phyloP scores from a whole-genome alignment of 371 early-diverging fungal species.

The Rhizopus delemar region DNA sequence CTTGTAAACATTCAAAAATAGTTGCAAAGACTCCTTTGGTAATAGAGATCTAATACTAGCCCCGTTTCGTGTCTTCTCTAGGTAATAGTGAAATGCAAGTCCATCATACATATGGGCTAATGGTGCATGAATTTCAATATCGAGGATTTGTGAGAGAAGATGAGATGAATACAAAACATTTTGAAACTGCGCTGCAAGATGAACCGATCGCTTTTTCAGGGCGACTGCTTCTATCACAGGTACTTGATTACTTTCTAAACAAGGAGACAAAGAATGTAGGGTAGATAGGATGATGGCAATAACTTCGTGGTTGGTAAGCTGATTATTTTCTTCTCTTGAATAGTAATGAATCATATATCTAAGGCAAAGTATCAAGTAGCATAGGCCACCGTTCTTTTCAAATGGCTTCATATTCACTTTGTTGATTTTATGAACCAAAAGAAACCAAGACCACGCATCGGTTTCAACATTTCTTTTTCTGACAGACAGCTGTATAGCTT shows the following conservation, averaged over 20 bases:
- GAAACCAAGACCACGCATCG: neutral
- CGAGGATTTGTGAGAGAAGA: conserved; percentile 35
- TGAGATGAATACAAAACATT: conserved; percentile 35
- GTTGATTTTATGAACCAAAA: conserved; percentile 8
- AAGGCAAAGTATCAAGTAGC: conserved; percentile 30
- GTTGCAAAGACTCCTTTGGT: conserved; percentile 10
- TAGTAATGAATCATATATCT: conserved; percentile 34
- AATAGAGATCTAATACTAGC: conserved; percentile 31
- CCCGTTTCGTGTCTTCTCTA: conserved; percentile 35
- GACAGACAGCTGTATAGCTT: conserved; percentile 4
- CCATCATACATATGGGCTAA: conserved; percentile 26
- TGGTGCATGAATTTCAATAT: conserved; percentile 14
- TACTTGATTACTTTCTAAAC: conserved; percentile 6
- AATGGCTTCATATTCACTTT: neutral
- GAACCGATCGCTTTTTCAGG: conserved; percentile 34
- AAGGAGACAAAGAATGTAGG: conserved; percentile 29
- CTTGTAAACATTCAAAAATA: conserved; percentile 23
- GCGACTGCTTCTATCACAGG: conserved; percentile 16
- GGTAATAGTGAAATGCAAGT: conserved; percentile 24
- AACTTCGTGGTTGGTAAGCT: conserved; percentile 37
- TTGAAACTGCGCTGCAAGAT: conserved; percentile 45
- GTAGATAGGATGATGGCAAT: conserved; percentile 34
- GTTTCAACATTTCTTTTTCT: neutral
- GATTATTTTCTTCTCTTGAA: conserved; percentile 5
- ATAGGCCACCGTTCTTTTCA: neutral